Conservation (phyloP, 192 early-diverging fungal species). For the Backusella psychrophila region DNA sequence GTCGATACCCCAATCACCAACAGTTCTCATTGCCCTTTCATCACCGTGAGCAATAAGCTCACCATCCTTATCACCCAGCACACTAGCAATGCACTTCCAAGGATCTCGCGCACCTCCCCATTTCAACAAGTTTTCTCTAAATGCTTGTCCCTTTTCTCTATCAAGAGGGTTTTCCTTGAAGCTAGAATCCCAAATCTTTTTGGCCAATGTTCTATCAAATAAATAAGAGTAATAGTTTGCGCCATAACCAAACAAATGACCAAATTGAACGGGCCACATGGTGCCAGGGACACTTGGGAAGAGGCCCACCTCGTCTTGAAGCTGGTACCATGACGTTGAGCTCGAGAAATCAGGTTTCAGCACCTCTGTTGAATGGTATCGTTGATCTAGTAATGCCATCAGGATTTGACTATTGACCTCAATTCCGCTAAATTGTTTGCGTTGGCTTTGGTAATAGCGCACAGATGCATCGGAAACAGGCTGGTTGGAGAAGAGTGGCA, state of each 20-base stretch:
- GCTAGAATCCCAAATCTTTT: conserved; percentile 68
- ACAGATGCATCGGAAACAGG: conserved; percentile 57
- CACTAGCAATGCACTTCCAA: conserved; percentile 71
- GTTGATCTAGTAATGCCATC: conserved; percentile 90
- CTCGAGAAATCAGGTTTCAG: conserved; percentile 48
- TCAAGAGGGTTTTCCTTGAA: conserved; percentile 67
- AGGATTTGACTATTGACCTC: conserved; percentile 88
- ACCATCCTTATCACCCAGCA: conserved; percentile 54
- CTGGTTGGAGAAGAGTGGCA: conserved; percentile 65
- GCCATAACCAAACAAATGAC: conserved; percentile 89
- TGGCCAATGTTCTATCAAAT: conserved; percentile 81
- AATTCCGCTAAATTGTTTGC: conserved; percentile 61
- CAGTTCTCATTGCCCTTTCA: conserved; percentile 63
- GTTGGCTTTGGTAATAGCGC: conserved; percentile 48
- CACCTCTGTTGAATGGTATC: conserved; percentile 69
- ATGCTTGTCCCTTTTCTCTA: conserved; percentile 63
- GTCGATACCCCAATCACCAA: conserved; percentile 68
- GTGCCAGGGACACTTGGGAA: conserved; percentile 73
- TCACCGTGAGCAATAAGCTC: conserved; percentile 56
- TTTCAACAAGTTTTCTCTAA: conserved; percentile 71
- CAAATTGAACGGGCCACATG: conserved; percentile 89
- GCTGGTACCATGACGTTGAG: conserved; percentile 51
- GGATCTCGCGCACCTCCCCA: conserved; percentile 96
- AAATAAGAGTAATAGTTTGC: conserved; percentile 95
- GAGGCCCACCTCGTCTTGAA: conserved; percentile 63